Conservation (phyloP, 208 protist species). For the Sergeia podlipaevii region DNA sequence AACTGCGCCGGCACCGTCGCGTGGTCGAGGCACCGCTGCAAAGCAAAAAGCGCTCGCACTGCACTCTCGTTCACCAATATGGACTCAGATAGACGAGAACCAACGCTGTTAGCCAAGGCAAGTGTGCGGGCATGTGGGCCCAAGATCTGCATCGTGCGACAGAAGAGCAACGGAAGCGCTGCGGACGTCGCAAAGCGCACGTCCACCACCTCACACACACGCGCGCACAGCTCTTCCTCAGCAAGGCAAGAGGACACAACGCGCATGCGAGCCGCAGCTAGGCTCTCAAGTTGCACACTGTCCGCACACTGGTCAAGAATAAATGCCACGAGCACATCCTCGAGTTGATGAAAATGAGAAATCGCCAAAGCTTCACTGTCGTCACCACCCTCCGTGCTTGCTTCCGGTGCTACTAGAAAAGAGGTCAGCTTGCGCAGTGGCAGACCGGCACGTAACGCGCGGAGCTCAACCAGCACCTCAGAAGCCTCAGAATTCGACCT, state of each 20-base stretch:
- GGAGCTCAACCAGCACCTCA: constrained; percentile 15
- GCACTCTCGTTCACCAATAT: constrained; percentile 21
- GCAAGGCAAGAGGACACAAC: constrained; percentile 11
- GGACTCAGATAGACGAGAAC: constrained; percentile 31
- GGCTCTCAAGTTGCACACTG: constrained; percentile 26
- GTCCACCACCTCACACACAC: constrained; percentile 6
- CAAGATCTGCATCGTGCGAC: constrained; percentile 33
- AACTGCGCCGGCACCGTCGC: constrained; percentile 6
- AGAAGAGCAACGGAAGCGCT: constrained; percentile 39
- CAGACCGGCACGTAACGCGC: constrained; percentile 44
- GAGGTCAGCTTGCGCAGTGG: constrained; percentile 21
- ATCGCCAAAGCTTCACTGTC: background rate
- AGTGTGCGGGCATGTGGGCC: constrained; percentile 45
- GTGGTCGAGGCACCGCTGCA: background rate
- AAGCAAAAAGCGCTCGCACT: constrained; percentile 4
- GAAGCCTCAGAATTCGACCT: background rate
- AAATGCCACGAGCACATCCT: constrained; percentile 62
- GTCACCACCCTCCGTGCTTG: no score
- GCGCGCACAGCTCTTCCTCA: constrained; percentile 10
- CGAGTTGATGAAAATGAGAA: background rate
- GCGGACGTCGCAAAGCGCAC: constrained; percentile 11
- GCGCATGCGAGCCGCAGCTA: constrained; percentile 10
- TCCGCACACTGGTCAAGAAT: constrained; percentile 76
- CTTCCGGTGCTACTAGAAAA: no score
- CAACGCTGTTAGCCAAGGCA: background rate